Evolutionary conservation across 495 filamentous ascomycete species (phyloP), one percentile per base, ranked within the genome.

Genomic region (Talaromyces nanjingensis): DNA sequence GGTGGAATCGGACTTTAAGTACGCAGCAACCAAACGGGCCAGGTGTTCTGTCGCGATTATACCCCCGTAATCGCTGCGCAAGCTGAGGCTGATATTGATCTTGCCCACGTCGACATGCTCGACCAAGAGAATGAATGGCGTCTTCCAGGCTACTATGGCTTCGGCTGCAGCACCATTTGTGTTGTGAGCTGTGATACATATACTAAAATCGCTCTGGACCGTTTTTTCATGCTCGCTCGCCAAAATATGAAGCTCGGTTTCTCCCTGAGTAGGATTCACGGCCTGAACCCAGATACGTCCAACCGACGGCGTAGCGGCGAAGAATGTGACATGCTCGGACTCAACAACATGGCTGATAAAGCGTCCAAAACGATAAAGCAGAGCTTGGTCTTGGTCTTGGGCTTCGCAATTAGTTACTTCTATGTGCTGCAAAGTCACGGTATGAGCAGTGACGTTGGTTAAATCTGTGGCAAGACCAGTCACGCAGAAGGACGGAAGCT

Each of bases 31-130:
- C 52, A 55, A 55, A 27, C 3, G 1, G 18, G 24, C 52, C 52
- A 55, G 20, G 24, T 55, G 52, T 55, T 55, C 18, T 27, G 52
- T 27, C n/a, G 52, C 52, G 20, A 27, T 14, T 2, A 2, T 27
- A 11, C 52, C 52, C 11, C n/a, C 52, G 52, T 55, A 55, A 25
- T 55, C 52, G 22, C 52, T 55, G 52, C 52, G 52, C 52, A 55
- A 55, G 24, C 20, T 55, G 18, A 55, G 52, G 52, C 52, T 55
- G 20, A 55, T 55, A 55, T 55, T 25, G 52, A 20, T 12, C 24
- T 55, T 55, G n/a, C 14, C 18, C 20, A 25, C 9, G 20, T 55
- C 22, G n/a, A 20, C 27, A 9, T 25, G 52, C 52, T 55, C 52
- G 52, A 55, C 24, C 52, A 55, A 55, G 52, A 55, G 52, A 1